Evolutionary conservation across 129 eudicot species (phyloP).

Genomic region (Mikania micrantha): DNA sequence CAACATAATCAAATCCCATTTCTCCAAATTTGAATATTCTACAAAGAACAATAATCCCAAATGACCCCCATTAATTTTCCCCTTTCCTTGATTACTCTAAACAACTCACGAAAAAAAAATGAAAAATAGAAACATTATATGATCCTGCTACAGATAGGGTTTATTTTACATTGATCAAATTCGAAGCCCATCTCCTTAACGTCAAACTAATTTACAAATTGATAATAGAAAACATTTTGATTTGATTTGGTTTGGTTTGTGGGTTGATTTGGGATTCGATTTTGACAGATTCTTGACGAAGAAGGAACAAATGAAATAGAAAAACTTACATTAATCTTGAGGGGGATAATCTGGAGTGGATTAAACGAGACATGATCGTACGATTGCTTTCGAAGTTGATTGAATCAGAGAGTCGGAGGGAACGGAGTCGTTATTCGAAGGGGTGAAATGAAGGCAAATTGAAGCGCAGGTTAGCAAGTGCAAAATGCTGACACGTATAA

Average conservation of each 20-base stretch:
- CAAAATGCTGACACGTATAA: constrained; percentile 15
- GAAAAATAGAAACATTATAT: too few species aligned
- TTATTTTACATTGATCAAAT: too few species aligned
- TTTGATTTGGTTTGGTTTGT: not conserved
- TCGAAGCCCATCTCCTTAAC: not conserved
- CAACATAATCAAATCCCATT: not conserved
- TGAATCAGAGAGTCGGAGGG: constrained; percentile 13
- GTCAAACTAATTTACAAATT: too few species aligned
- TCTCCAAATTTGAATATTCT: too few species aligned
- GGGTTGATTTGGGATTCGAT: not conserved
- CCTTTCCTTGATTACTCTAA: not conserved
- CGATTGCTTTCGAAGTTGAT: not conserved
- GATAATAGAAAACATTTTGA: too few species aligned
- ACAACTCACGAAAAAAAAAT: not conserved
- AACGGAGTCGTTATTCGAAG: constrained; percentile 2
- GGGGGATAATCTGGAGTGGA: constrained; percentile 29
- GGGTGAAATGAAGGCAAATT: constrained; percentile 7
- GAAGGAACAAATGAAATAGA: not conserved
- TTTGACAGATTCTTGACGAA: not conserved
- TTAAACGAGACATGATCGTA: constrained; percentile 45
- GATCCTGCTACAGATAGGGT: not conserved
- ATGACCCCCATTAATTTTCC: too few species aligned
- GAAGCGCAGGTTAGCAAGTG: constrained; percentile 11
- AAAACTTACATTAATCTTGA: constrained; percentile 38
- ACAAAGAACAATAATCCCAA: too few species aligned